Evolutionary conservation across 1,139 yeast genomes (phyloP), one percentile per base, ranked within the genome.

Genomic region (Spencermartinsiella ligniputridi): DNA sequence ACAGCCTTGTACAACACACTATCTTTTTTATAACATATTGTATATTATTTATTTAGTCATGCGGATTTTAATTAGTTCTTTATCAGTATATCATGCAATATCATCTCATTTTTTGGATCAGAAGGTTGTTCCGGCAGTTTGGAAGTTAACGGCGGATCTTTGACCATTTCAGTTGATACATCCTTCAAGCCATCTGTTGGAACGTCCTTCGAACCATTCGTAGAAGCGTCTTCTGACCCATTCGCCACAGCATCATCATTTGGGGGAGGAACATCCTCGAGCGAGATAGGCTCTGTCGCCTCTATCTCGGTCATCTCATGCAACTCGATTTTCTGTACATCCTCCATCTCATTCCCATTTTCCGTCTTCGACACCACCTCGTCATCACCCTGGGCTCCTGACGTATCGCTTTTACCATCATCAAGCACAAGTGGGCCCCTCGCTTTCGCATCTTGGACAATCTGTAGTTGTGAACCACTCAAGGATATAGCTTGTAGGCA

Each of bases 71-170:
- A 27, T 38, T 12, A 33, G 22, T 33, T 27, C 32, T 37, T 40
- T 13, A 38, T 44, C 39, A 46, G 21, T 37, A 43, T 43, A 37
- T 43, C 43, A 38, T 42, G 46, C 41, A 41, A 29, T 8, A 27
- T 27, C 32, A 27, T 27, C 5, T 27, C 32, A 9, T 27, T 27
- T 22, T n/a, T n/a, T n/a, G n/a, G n/a, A n/a, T n/a, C n/a, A n/a
- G n/a, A n/a, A n/a, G n/a, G n/a, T n/a, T n/a, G n/a, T n/a, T n/a
- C n/a, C n/a, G n/a, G n/a, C n/a, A n/a, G n/a, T n/a, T n/a, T n/a
- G n/a, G n/a, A n/a, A n/a, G n/a, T n/a, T n/a, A n/a, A n/a, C n/a
- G n/a, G n/a, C n/a, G n/a, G n/a, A n/a, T n/a, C n/a, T n/a, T n/a
- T n/a, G n/a, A n/a, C n/a, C n/a, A n/a, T n/a, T n/a, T n/a, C n/a